Evolutionary conservation across 805 yeast genomes (phyloP), one percentile per base, ranked within the genome.

Genomic region (Metschnikowia bowlesiae): DNA sequence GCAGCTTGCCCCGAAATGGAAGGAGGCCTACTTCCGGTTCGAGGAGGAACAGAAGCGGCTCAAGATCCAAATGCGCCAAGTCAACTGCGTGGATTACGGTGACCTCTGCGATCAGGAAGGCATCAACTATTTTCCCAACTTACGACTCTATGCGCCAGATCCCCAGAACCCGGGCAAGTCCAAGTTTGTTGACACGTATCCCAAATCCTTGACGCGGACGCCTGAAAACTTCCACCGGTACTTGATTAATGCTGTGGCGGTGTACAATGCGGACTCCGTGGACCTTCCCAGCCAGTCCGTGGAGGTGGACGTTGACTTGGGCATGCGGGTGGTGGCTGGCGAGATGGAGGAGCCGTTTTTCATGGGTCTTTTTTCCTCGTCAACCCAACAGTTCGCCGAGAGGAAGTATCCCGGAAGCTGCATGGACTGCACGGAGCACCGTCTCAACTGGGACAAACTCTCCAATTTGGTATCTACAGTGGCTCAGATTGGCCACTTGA

Each of bases 41-140:
- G 65, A 74, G 35, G 63, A 67, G 8, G 83, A 80, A 36, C 75
- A 77, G 41, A 62, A 70, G 14, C 57, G 66, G 8, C 57, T 79
- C 46, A 73, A 74, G 2, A 73, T 85, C 13, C 73, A 73, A 18
- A 79, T 90, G 76, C 75, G 81, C 51, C 92, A 87, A 62, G 96
- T 94, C 34, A 83, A 94, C 67, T 94, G 99, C 69, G 79, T 87
- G 8, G 88, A 81, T 43, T 79, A 85, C 61, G 97, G 96, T 10
- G 98, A 92, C 64, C 71, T 94, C 47, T 94, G 99, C 68, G 73
- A 68, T 8, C 71, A 82, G 26, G 87, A 88, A 66, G 75, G 76
- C 3, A 78, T 92, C 49, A 58, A 50, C 16, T 78, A 71, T n/a
- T 91, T 80, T 63, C 99, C 99, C 6, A 70, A 77, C 18, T 67